Evolutionary conservation across 768 basidiomycete genomes (phyloP).

Genomic region (Ramaria rubella): DNA sequence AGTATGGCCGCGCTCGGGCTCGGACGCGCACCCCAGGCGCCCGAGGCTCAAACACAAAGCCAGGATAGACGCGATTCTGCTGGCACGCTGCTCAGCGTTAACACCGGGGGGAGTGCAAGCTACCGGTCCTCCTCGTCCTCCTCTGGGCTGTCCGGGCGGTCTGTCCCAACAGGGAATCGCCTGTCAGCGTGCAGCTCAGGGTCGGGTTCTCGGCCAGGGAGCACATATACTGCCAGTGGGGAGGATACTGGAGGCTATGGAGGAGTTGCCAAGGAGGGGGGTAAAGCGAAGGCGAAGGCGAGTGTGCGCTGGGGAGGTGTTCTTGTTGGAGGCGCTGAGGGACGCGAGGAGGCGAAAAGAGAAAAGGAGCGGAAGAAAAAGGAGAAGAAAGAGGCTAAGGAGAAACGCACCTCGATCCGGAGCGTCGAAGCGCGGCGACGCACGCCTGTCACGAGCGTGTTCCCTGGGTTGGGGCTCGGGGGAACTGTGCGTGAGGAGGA

Average conservation of each 20-base stretch:
- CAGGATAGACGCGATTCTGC: not conserved
- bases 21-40: constrained; percentile 23
- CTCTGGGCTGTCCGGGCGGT: not conserved
- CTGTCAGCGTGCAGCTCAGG: not conserved
- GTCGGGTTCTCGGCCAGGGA: not conserved
- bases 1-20: constrained; percentile 52
- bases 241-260: constrained; percentile 22
- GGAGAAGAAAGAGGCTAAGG: constrained; percentile 22
- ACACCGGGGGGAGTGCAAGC: not conserved
- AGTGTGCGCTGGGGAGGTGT: constrained; percentile 11
- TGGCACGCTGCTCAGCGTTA: constrained; percentile 3
- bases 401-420: constrained; percentile 8
- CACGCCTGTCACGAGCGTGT: constrained; percentile 51
- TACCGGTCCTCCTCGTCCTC: not conserved
- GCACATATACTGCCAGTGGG: constrained; percentile 8
- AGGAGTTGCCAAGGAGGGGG: constrained; percentile 45
- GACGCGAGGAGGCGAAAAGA: not conserved
- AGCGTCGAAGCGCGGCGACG: constrained; percentile 45
- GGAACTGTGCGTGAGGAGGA: constrained; percentile 5
- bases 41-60: not conserved
- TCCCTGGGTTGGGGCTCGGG: constrained; percentile 35
- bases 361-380: constrained; percentile 11
- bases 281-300: constrained; percentile 40
- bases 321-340: not conserved
- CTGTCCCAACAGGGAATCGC: not conserved